These are phyloP conservation scores for Monosporascus sp. DNA, from an alignment of 2,329 filamentous ascomycete genomes.

Conservation along the genomic window DNA sequence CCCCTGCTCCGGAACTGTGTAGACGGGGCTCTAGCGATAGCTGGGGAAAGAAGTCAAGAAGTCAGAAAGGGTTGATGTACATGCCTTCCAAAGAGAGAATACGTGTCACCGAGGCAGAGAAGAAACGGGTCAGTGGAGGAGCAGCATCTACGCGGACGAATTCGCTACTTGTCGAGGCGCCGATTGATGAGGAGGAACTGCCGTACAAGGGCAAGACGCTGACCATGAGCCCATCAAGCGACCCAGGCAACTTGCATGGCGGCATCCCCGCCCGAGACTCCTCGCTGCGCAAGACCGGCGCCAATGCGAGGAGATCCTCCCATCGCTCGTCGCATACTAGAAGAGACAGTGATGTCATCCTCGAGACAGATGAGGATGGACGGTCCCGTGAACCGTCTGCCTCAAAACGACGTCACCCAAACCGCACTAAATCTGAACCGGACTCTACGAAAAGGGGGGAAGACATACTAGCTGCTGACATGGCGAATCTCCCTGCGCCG, in stretches of 20 bases:
- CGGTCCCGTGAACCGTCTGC: slow-evolving; percentile 11
- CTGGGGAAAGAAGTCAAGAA: slow-evolving; percentile 53
- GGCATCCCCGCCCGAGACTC: slow-evolving; percentile 62
- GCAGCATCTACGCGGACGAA: slow-evolving; percentile 36
- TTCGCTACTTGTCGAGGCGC: slow-evolving; percentile 45
- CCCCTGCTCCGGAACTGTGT: slow-evolving; percentile 43
- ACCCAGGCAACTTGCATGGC: slow-evolving; percentile 18
- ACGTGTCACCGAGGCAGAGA: slow-evolving; percentile 56
- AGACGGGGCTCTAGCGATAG: slow-evolving; percentile 54
- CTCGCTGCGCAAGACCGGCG: slow-evolving; percentile 55
- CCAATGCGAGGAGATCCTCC: slow-evolving; percentile 47
- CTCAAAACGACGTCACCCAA: slow-evolving; percentile 17
- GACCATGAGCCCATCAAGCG: slow-evolving; percentile 15
- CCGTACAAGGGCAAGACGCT: slow-evolving; percentile 8
- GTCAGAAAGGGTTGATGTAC: slow-evolving; percentile 59
- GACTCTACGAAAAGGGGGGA: slow-evolving; percentile 20
- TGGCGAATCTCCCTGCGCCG: slow-evolving; percentile 20
- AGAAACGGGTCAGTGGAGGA: slow-evolving; percentile 46
- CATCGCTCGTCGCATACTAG: slow-evolving; percentile 45
- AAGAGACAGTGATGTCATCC: slow-evolving; percentile 41
- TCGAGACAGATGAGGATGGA: slow-evolving; percentile 34
- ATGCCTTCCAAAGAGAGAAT: slow-evolving; percentile 68
- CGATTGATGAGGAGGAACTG: slow-evolving; percentile 48
- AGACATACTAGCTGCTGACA: slow-evolving; percentile 23
- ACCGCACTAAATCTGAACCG: slow-evolving; percentile 16